A percentile compares a stretch with the other conserved stretches of the same genome.
phyloP scores from a whole-genome alignment of 2,329 filamentous ascomycete species.

The Calycina marina region DNA sequence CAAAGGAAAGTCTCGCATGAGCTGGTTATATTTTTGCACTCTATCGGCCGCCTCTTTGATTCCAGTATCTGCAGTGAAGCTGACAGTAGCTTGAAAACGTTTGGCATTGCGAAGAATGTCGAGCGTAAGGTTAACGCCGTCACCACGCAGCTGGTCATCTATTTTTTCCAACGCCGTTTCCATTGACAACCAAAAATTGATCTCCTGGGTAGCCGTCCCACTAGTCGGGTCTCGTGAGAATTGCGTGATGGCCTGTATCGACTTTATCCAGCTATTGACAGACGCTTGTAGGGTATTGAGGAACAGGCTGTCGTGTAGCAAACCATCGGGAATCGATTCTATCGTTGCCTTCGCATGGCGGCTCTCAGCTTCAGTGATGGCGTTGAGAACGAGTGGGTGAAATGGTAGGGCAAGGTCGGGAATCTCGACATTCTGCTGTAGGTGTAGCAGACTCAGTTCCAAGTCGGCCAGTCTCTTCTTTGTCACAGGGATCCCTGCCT shows the following conservation, averaged over 20 bases:
- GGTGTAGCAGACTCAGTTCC: constrained; percentile 74
- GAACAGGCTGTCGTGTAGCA: constrained; percentile 81
- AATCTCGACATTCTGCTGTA: constrained; percentile 97
- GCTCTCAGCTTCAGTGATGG: constrained; percentile 61
- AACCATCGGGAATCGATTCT: constrained; percentile 58
- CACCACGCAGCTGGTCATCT: constrained; percentile 72
- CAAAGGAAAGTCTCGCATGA: constrained; percentile 95
- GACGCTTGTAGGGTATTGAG: constrained; percentile 87
- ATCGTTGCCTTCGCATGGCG: constrained; percentile 55
- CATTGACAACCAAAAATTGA: constrained; percentile 98
- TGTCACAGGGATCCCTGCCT: constrained; percentile 90
- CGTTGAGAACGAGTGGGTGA: constrained; percentile 75
- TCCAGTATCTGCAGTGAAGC: constrained; percentile 90
- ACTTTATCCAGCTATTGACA: constrained; percentile 97
- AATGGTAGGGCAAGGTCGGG: constrained; percentile 79
- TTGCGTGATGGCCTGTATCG: constrained; percentile 91
- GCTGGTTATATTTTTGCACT: constrained; percentile 96
- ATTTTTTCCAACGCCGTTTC: constrained; percentile 86
- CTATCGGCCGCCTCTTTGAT: constrained; percentile 91
- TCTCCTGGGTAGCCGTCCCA: constrained; percentile 85
- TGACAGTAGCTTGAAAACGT: constrained; percentile 93
- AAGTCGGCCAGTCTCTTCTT: constrained; percentile 95
- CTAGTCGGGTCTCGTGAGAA: constrained; percentile 68
- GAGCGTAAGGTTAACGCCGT: constrained; percentile 80
- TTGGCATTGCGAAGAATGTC: constrained; percentile 95